Evolutionary conservation across 2,329 filamentous ascomycete species (phyloP).

Genomic region (Helminthosporium solani): DNA sequence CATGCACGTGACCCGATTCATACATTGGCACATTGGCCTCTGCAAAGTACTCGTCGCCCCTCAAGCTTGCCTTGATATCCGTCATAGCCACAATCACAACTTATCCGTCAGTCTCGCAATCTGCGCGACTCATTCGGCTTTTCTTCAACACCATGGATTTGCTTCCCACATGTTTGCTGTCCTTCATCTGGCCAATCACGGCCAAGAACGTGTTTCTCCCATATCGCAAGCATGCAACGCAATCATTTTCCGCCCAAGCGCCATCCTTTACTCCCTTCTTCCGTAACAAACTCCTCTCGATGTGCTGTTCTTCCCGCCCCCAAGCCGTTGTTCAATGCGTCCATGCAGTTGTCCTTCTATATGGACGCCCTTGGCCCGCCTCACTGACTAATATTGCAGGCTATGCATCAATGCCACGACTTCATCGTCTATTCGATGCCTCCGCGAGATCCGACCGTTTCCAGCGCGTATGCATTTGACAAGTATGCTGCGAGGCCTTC

Average conservation of each 20-base stretch:
- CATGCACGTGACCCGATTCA: neutral
- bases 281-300: neutral
- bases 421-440: neutral
- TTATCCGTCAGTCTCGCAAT: neutral
- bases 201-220: conserved; percentile 29
- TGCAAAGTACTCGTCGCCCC: no score
- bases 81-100: neutral
- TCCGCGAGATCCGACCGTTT: neutral
- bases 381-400: conserved; percentile 1
- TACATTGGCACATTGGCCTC: no score
- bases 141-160: neutral
- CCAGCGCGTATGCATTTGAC: no score
- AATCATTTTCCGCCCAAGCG: conserved; percentile 6
- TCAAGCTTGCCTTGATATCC: neutral
- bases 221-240: conserved; percentile 14
- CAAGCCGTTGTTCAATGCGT: conserved; percentile 11
- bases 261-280: neutral
- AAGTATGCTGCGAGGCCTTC: neutral
- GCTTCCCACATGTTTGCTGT: conserved; percentile 2
- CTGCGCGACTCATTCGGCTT: neutral
- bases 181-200: conserved; percentile 25
- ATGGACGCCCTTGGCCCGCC: conserved; percentile 1
- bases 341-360: conserved; percentile 10
- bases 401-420: neutral
- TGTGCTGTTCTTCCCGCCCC: conserved; percentile 2